Base-by-base conservation (phyloP, 2,329 filamentous ascomycete species). In the Penicillium concentricum region DNA sequence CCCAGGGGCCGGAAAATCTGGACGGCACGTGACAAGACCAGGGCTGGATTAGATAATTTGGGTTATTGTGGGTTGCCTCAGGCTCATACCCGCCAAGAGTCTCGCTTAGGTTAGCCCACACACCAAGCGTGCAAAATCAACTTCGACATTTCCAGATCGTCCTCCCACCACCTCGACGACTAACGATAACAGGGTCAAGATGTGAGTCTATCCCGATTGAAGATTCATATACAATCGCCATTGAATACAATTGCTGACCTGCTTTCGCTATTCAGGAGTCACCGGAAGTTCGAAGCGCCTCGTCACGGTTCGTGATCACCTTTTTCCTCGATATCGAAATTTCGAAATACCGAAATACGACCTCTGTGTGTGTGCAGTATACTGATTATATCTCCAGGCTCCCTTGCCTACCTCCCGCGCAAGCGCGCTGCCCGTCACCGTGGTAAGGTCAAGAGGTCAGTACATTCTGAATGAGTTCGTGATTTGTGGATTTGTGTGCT, bases 381-480 rank as follows among this genome's bases (percentile, higher is more conserved):
- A 73, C 71, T 72, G 63, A 71, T 69, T 59, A 24, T 57, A 61
- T 61, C 20, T 69, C 42, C 70, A 79, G 78, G 78, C 78, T 92
- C 90, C 77, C 84, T 97, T 79, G 90, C 89, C 72, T 93, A 87
- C 82, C 81, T 94, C 76, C 90, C 90, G 68, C 83, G 90, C 77
- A 97, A 97, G 91, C 89, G 93, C 78, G 91, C 92, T 75, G 86
- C 92, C 80, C 87, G 92, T 76, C 92, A 97, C 83, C 85, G 93
- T 74, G 93, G 93, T 80, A 96, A 96, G 87, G 93, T 97, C 79
- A 97, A 97, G 91, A 92, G 89, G 92, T 96, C 84, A 87, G 86
- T 72, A 51, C 20, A 41, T 54, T 34, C 41, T 45, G 39, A 26
- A 44, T 16, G 37, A 55, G 35, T 34, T 45, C 38, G 34, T 62